A percentile compares a stretch with the other conserved stretches of the same genome.
phyloP scores from a whole-genome alignment of 352 stramenopile genomes.

The Globisporangium viniferum region DNA sequence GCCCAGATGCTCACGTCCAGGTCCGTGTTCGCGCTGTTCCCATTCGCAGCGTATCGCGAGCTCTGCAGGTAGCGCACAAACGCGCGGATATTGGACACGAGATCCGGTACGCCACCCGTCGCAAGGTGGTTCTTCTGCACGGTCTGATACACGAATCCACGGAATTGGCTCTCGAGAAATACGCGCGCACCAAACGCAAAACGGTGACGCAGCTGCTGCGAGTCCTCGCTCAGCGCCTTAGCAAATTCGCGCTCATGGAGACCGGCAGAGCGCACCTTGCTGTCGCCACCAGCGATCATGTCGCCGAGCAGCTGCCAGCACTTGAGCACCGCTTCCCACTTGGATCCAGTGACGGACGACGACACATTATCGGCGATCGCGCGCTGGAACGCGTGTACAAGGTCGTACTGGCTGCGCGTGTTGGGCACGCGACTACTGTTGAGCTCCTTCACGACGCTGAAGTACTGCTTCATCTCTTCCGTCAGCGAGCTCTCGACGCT shows the following conservation, averaged over 20 bases:
- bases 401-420: slow-evolving; percentile 68
- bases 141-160: slow-evolving; percentile 71
- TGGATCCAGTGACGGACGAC: slow-evolving; percentile 52
- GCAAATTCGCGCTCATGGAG: slow-evolving; percentile 62
- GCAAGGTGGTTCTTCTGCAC: slow-evolving; percentile 72
- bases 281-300: slow-evolving; percentile 58
- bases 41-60: slow-evolving; percentile 48
- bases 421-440: slow-evolving; percentile 66
- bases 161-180: slow-evolving; percentile 81
- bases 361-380: slow-evolving; percentile 55
- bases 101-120: slow-evolving; percentile 63
- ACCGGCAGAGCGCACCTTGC: slow-evolving; percentile 24
- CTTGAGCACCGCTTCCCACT: slow-evolving; percentile 74
- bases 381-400: slow-evolving; percentile 54
- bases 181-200: slow-evolving; percentile 67
- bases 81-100: slow-evolving; percentile 69
- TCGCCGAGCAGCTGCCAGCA: slow-evolving; percentile 78
- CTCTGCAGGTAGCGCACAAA: slow-evolving; percentile 79
- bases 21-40: slow-evolving; percentile 18
- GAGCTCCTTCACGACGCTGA: slow-evolving; percentile 64
- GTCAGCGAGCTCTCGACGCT: slow-evolving; percentile 67
- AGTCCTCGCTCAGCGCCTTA: slow-evolving; percentile 32
- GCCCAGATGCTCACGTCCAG: slow-evolving; percentile 63
- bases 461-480: slow-evolving; percentile 85
- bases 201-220: slow-evolving; percentile 41